These are phyloP conservation scores for Selaginella tamariscina DNA, from an alignment of 75 land plant species.

Conservation along the genomic window DNA sequence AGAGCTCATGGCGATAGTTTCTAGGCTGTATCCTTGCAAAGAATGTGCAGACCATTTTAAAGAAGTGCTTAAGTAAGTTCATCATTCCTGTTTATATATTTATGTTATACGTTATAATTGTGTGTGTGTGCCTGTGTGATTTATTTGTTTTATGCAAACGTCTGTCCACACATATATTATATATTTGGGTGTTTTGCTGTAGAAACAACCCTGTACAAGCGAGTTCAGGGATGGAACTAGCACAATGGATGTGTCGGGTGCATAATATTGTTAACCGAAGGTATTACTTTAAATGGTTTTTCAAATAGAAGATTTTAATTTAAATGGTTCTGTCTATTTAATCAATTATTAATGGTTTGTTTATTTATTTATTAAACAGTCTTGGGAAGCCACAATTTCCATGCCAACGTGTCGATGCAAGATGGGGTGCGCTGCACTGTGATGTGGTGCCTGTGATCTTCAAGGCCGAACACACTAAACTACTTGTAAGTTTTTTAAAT, in stretches of 20 bases:
- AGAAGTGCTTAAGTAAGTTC: constrained; percentile 66
- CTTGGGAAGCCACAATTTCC: constrained; percentile 62
- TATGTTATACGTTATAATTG: neutral
- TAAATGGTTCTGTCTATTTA: too few relatives aligned
- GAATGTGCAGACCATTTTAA: constrained; percentile 91
- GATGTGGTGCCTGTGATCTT: constrained; percentile 63
- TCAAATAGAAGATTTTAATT: neutral
- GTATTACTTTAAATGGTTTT: constrained; percentile 20
- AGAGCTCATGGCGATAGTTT: constrained; percentile 89
- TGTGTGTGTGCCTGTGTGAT: too few relatives aligned
- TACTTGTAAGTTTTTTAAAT: too few relatives aligned
- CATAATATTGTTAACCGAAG: constrained; percentile 95
- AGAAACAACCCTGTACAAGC: constrained; percentile 77
- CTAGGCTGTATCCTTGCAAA: constrained; percentile 87
- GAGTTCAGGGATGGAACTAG: constrained; percentile 59
- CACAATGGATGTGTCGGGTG: constrained; percentile 81
- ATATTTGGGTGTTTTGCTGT: constrained; percentile 12
- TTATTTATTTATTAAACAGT: constrained; percentile 30
- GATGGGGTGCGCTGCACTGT: constrained; percentile 91
- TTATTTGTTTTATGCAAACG: too few relatives aligned
- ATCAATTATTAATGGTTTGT: too few relatives aligned
- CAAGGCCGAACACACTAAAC: constrained; percentile 32
- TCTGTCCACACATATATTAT: too few relatives aligned
- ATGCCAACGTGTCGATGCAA: constrained; percentile 71
- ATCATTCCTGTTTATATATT: neutral